Evolutionary conservation across 768 basidiomycete genomes (phyloP).

Genomic region (Macrocybe gigantea): DNA sequence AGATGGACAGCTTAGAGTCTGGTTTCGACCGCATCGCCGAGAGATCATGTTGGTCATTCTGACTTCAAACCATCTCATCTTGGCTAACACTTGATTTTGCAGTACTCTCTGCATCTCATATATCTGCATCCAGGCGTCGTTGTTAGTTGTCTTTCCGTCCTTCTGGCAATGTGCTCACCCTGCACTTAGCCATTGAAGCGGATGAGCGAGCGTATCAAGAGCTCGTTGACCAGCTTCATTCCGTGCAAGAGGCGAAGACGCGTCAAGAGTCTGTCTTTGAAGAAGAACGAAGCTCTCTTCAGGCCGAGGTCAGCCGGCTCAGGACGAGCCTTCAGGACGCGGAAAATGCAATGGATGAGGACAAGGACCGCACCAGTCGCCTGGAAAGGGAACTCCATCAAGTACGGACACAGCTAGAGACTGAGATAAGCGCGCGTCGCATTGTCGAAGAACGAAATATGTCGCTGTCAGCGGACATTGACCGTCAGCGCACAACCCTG

Average conservation of each 20-base stretch:
- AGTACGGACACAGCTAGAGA: slow-evolving; percentile 56
- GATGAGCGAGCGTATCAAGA: slow-evolving; percentile 74
- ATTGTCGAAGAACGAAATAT: slow-evolving; percentile 60
- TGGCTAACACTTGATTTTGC: slow-evolving; percentile 4
- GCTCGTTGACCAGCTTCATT: slow-evolving; percentile 60
- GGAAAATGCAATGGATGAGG: slow-evolving; percentile 29
- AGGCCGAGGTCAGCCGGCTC: slow-evolving; percentile 52
- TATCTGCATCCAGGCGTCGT: slow-evolving; percentile 63
- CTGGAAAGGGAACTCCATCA: slow-evolving; percentile 64
- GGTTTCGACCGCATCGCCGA: slow-evolving; percentile 87
- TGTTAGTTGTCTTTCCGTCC: slow-evolving; percentile 39
- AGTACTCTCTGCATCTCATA: slow-evolving; percentile 76
- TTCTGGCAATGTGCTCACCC: slow-evolving; percentile 6
- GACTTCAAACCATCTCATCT: slow-evolving; percentile 2
- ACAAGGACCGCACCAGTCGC: slow-evolving; percentile 47
- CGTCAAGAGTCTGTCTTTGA: slow-evolving; percentile 53
- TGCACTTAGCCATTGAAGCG: slow-evolving; percentile 55
- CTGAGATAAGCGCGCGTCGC: slow-evolving; percentile 52
- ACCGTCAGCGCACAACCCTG: slow-evolving; percentile 48
- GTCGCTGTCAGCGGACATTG: slow-evolving; percentile 50
- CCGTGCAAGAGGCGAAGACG: slow-evolving; percentile 47
- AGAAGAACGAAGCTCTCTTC: slow-evolving; percentile 50
- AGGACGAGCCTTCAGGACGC: slow-evolving; percentile 36
- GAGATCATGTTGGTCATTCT: slow-evolving; percentile 58
- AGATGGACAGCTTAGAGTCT: slow-evolving; percentile 75